phyloP scores from a whole-genome alignment of 108 stramenopile genomes.

The Pseudonitzschia delicatissima region DNA sequence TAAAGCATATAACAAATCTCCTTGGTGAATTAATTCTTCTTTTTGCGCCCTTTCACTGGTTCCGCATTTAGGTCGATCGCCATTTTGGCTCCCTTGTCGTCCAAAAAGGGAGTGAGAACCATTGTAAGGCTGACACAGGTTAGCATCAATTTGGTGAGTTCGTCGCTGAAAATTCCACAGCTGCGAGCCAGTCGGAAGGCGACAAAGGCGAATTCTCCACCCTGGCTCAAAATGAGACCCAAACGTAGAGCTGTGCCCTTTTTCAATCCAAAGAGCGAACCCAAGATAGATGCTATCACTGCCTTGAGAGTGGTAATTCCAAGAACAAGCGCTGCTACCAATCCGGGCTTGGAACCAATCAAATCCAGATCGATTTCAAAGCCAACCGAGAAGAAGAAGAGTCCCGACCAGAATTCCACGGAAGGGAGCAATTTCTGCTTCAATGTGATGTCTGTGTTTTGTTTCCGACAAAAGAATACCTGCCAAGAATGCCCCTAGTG shows the following conservation, averaged over 20 bases:
- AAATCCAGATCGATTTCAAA: constrained; percentile 90
- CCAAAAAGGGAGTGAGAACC: constrained; percentile 88
- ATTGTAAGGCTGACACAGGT: constrained; percentile 90
- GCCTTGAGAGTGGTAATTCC: constrained; percentile 82
- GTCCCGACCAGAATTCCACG: constrained; percentile 89
- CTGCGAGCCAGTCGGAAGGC: constrained; percentile 88
- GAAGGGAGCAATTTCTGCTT: constrained; percentile 86
- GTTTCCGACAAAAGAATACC: constrained; percentile 89
- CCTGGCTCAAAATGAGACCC: constrained; percentile 87
- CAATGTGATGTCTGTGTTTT: constrained; percentile 77
- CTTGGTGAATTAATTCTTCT: not conserved
- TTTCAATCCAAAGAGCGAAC: constrained; percentile 60
- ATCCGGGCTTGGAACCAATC: constrained; percentile 54
- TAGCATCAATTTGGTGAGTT: constrained; percentile 80
- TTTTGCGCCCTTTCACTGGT: not conserved
- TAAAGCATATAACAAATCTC: no score
- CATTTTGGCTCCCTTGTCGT: constrained; percentile 54
- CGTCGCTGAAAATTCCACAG: constrained; percentile 72
- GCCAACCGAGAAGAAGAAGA: constrained; percentile 96
- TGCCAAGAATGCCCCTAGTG: constrained; percentile 91
- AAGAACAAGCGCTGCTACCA: constrained; percentile 61
- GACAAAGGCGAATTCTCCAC: constrained; percentile 94
- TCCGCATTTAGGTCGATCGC: constrained; percentile 10
- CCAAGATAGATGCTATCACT: constrained; percentile 57
- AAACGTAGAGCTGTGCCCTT: constrained; percentile 68